Percentiles rank a stretch among this genome's conserved stretches.
Conservation (phyloP, 2,329 filamentous ascomycete genomes). For the Claviceps digitariae region DNA sequence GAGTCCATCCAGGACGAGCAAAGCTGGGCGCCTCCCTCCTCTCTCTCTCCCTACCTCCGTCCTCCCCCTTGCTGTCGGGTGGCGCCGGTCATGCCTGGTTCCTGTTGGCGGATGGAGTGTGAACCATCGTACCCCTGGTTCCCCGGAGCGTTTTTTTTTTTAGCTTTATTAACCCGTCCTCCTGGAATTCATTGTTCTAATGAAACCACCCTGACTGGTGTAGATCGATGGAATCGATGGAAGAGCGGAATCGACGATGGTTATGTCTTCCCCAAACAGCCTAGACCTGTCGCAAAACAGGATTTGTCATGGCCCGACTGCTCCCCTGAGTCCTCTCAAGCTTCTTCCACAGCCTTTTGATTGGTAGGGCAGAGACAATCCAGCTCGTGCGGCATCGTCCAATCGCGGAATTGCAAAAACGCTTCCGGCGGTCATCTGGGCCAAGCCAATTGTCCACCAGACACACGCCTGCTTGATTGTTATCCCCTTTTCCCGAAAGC, state of each 20-base stretch:
- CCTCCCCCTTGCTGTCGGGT: constrained; percentile 1
- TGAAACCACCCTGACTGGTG: neutral
- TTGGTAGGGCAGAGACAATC: neutral
- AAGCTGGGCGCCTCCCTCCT: no score
- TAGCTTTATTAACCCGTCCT: neutral
- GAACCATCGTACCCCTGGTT: neutral
- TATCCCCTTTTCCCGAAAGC: neutral
- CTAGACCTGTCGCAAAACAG: neutral
- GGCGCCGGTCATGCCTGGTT: constrained; percentile 2
- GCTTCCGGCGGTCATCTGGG: constrained; percentile 5
- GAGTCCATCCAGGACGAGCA: no score
- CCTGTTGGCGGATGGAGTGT: constrained; percentile 3
- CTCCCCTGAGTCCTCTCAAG: no score
- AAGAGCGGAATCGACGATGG: neutral
- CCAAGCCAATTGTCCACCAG: no score
- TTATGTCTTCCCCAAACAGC: neutral
- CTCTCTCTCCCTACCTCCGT: no score
- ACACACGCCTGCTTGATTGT: neutral
- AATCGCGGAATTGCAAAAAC: constrained; percentile 3
- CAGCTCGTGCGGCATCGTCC: neutral
- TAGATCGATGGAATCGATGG: neutral
- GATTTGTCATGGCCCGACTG: neutral
- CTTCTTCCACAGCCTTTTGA: neutral
- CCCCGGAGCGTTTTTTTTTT: constrained; percentile 1
- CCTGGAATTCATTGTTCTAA: constrained; percentile 2